A percentile compares a stretch with the other conserved stretches of the same genome.
Conservation (phyloP, 306 rosid species). For the Prunus fruticosa region DNA sequence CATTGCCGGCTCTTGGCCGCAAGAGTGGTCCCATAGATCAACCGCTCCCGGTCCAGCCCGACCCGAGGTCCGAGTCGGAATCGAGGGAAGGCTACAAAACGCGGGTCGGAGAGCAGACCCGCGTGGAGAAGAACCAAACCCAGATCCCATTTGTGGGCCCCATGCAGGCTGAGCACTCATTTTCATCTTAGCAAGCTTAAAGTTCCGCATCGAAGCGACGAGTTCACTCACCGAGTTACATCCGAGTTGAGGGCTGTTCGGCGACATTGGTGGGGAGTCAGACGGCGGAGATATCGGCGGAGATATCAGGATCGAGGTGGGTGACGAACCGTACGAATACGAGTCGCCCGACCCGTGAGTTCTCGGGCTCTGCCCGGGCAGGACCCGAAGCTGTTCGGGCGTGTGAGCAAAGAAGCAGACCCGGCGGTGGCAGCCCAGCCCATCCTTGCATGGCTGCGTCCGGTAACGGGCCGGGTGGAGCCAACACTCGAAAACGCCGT, state of each 20-base stretch:
- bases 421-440: slow-evolving; percentile 58
- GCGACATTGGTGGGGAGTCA: slow-evolving; percentile 57
- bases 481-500: slow-evolving; percentile 96
- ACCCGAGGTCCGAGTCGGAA: slow-evolving; percentile 12
- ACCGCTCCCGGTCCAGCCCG: background rate
- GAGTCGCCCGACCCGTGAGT: slow-evolving; percentile 23
- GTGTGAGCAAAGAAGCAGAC: slow-evolving; percentile 94
- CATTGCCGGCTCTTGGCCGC: slow-evolving; percentile 58
- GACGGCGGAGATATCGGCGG: slow-evolving; percentile 41
- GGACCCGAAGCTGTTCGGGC: slow-evolving; percentile 61
- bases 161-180: slow-evolving; percentile 26
- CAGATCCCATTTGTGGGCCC: slow-evolving; percentile 16
- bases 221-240: slow-evolving; percentile 32
- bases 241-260: slow-evolving; percentile 28
- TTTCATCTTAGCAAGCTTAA: slow-evolving; percentile 37
- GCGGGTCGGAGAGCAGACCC: slow-evolving; percentile 35
- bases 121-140: slow-evolving; percentile 33
- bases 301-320: slow-evolving; percentile 56
- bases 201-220: slow-evolving; percentile 39
- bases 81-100: slow-evolving; percentile 20
- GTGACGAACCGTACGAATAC: slow-evolving; percentile 38
- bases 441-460: slow-evolving; percentile 88
- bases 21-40: slow-evolving; percentile 32
- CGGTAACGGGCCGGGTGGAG: slow-evolving; percentile 88
- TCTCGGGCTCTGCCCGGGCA: slow-evolving; percentile 34